Conservation (phyloP, 2,329 filamentous ascomycete genomes). For the Nemania bipapillata region DNA sequence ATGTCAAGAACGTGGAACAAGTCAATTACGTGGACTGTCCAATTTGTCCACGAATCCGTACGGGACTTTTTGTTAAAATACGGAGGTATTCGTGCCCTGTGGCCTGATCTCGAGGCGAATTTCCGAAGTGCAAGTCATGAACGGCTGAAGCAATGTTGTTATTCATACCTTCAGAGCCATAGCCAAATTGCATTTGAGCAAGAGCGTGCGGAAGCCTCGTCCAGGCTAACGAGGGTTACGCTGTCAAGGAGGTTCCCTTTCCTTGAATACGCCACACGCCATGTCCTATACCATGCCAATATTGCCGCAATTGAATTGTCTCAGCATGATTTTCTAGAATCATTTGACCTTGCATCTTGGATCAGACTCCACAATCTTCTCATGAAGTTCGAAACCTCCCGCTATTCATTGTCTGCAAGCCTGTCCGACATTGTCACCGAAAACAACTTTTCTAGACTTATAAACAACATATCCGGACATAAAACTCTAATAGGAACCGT, state of each 20-base stretch:
- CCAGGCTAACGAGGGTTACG: neutral
- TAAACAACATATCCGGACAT: neutral
- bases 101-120: conserved; percentile 51
- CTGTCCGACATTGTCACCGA: conserved; percentile 14
- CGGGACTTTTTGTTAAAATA: conserved; percentile 59
- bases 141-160: conserved; percentile 18
- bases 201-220: conserved; percentile 5
- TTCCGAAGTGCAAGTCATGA: conserved; percentile 60
- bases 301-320: conserved; percentile 1
- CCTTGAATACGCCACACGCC: conserved; percentile 30
- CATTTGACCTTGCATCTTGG: conserved; percentile 13
- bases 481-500: neutral
- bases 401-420: neutral
- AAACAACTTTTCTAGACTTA: conserved; percentile 19
- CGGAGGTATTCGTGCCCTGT: conserved; percentile 47
- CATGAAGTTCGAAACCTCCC: neutral
- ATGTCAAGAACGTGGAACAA: conserved; percentile 47
- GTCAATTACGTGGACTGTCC: conserved; percentile 52
- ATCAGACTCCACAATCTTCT: conserved; percentile 8
- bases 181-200: neutral
- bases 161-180: neutral
- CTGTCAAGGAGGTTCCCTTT: conserved; percentile 32
- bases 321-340: conserved; percentile 10
- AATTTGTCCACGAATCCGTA: conserved; percentile 66
- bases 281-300: conserved; percentile 35